Evolutionary conservation across 75 land plant genomes (phyloP), one percentile per base, ranked within the genome.

Genomic region (Cryptomeria japonica): DNA sequence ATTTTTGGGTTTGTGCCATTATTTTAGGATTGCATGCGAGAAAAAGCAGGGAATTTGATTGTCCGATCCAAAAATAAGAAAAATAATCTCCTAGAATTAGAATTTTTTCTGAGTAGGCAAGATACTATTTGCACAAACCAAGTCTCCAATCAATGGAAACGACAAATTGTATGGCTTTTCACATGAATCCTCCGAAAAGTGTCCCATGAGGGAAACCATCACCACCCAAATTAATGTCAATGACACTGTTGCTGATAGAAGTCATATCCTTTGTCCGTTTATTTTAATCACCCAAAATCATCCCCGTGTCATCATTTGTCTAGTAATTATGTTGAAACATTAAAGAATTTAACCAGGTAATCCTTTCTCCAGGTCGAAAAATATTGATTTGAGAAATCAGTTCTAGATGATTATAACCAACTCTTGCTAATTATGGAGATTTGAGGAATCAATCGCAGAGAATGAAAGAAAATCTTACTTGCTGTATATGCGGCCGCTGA

Each of bases 401-500:
- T 13, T 51, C 15, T 2, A 0, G 14, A 51, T 51, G 55, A 51
- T 51, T 51, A 13, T 12, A 51, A 51, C 55, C 15, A 51, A 13
- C 13, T 2, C 0, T 51, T 51, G 0, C 55, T 51, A 51, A 51
- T 2, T 51, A 51, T 0, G 13, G 16, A 51, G 55, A 51, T 51
- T 2, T 51, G 55, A 2, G 15, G 1, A 51, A 51, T 28, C 72
- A 68, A 25, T 25, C 7, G 72, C 28, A 68, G 10, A 68, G 31
- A 68, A 28, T 25, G 9, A 6, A 7, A 68, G 72, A 68, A 68
- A 68, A 68, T 68, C 91, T 84, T 87, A 96, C 99, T 92, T 95
- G 98, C 99, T 93, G 91, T 97, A 97, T 58, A 94, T 90, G 13
- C 91, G 92, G 41, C 99, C 98, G 88, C 96, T 96, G 87, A 94